Conservation (phyloP, 495 filamentous ascomycete genomes). For the Xylaria telfairii region DNA sequence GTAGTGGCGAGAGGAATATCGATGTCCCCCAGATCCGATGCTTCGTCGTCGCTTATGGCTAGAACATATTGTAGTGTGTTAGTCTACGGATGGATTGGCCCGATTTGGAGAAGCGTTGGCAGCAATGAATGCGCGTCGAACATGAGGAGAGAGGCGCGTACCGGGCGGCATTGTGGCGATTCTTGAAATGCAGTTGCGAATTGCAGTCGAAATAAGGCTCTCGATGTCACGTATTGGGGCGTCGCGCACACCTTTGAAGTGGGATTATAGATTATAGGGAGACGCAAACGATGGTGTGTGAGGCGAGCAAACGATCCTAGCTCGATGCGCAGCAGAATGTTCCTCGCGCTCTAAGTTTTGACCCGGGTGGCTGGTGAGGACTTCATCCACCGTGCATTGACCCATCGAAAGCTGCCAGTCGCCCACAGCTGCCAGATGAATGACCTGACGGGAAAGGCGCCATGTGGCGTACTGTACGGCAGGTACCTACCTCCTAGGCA, state of each 20-base stretch:
- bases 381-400: neutral
- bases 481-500: too few species aligned
- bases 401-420: neutral
- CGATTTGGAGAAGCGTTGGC: neutral
- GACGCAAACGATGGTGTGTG: neutral
- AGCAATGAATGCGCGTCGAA: neutral
- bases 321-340: neutral
- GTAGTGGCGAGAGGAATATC: constrained; percentile 26
- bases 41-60: constrained; percentile 51
- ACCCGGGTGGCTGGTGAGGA: constrained; percentile 2
- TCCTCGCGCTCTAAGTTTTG: neutral
- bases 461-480: too few species aligned
- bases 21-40: constrained; percentile 39
- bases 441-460: too few species aligned
- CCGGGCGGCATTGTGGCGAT: constrained; percentile 35
- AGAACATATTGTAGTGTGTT: neutral
- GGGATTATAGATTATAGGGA: neutral
- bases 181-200: neutral
- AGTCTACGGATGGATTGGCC: constrained; percentile 3
- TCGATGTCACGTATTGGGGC: constrained; percentile 1
- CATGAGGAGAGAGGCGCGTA: constrained; percentile 25
- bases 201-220: neutral
- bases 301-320: neutral
- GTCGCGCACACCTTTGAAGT: neutral
- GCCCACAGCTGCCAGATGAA: neutral